Conservation (phyloP, 2,329 filamentous ascomycete species). For the Colletotrichum trifolii region DNA sequence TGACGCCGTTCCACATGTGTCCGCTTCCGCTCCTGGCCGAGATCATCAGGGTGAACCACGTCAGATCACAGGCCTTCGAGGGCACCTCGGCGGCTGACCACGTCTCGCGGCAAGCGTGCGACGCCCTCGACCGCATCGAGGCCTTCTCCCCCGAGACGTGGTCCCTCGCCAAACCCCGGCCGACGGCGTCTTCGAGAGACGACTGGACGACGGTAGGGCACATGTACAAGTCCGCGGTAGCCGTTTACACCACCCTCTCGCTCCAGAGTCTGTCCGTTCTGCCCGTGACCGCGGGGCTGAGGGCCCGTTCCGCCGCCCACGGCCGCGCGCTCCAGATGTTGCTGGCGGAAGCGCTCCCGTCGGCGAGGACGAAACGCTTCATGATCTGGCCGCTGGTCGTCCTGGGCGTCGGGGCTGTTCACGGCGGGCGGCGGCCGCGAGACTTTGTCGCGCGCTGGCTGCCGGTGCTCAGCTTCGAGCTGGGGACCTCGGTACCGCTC, state of each 20-base stretch:
- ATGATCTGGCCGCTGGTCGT: slow-evolving; percentile 19
- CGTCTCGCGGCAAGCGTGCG: too few relatives aligned
- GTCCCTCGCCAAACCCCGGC: slow-evolving; percentile 42
- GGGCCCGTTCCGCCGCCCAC: neutral
- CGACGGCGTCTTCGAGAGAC: slow-evolving; percentile 39
- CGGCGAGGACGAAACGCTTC: slow-evolving; percentile 13
- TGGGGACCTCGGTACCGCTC: slow-evolving; percentile 13
- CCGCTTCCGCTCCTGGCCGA: slow-evolving; percentile 46
- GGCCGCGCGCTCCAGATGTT: slow-evolving; percentile 1
- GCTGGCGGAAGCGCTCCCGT: neutral
- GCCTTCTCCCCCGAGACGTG: slow-evolving; percentile 36
- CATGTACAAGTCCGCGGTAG: slow-evolving; percentile 44
- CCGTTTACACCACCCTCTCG: slow-evolving; percentile 50
- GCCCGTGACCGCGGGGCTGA: slow-evolving; percentile 22
- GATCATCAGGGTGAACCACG: slow-evolving; percentile 49
- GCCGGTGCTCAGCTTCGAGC: slow-evolving; percentile 11
- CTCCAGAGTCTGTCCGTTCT: slow-evolving; percentile 48
- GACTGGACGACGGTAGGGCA: slow-evolving; percentile 43
- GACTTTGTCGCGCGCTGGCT: slow-evolving; percentile 9
- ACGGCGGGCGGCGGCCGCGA: slow-evolving; percentile 1
- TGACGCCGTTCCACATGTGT: slow-evolving; percentile 44
- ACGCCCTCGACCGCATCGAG: slow-evolving; percentile 29
- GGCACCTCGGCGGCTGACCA: too few relatives aligned
- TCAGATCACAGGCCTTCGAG: slow-evolving; percentile 43
- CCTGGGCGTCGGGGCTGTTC: slow-evolving; percentile 13